A percentile compares a stretch with the other conserved stretches of the same genome.
These are phyloP conservation scores for Coffea eugenioides DNA, from an alignment of 257 asterid species.

Conservation along the genomic window DNA sequence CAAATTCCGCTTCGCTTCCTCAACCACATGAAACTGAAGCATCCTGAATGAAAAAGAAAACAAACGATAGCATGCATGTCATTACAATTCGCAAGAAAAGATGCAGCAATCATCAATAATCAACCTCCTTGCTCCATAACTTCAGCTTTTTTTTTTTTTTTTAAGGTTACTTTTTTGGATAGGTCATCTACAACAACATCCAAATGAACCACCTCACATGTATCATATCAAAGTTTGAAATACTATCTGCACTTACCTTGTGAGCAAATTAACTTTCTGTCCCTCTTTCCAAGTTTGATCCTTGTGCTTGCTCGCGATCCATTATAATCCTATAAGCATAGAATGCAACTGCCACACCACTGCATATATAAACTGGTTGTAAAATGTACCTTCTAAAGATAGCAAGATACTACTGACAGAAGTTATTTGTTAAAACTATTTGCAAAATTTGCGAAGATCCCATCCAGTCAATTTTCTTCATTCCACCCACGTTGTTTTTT, in stretches of 20 bases:
- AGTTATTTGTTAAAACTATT: background rate
- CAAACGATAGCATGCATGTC: background rate
- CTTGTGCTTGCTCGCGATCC: constrained; percentile 54
- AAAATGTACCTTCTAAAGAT: background rate
- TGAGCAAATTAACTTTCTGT: constrained; percentile 34
- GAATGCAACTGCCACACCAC: constrained; percentile 83
- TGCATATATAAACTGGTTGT: constrained; percentile 38
- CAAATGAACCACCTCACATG: background rate
- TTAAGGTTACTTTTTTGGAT: background rate
- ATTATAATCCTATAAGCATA: constrained; percentile 64
- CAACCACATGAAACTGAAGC: background rate
- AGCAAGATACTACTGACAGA: background rate
- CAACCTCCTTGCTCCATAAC: background rate
- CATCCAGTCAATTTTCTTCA: background rate
- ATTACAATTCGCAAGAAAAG: background rate
- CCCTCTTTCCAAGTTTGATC: constrained; percentile 34
- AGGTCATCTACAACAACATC: background rate
- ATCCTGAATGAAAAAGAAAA: background rate
- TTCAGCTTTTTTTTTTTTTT: background rate
- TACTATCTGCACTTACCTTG: constrained; percentile 7
- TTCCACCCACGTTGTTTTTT: background rate
- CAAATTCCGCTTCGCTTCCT: background rate
- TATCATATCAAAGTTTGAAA: background rate
- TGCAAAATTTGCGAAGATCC: background rate
- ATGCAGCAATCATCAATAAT: background rate